These are phyloP conservation scores for Podosphaera aphanis DNA, from an alignment of 2,329 filamentous ascomycete species.

Conservation along the genomic window DNA sequence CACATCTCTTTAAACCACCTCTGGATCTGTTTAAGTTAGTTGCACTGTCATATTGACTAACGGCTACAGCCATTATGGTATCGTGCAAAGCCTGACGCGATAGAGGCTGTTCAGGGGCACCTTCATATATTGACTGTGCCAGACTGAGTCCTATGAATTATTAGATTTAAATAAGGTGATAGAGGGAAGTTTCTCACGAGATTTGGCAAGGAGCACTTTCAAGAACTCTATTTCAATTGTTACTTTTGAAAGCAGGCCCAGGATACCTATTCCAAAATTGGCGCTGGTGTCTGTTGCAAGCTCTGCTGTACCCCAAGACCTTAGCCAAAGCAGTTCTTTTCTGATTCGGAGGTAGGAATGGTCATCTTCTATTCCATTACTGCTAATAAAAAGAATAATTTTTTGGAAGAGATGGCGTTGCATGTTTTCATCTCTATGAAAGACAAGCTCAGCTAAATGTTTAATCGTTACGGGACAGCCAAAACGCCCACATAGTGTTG, in stretches of 20 bases:
- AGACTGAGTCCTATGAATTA: slow-evolving; percentile 31
- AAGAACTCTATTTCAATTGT: slow-evolving; percentile 49
- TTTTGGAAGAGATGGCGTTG: slow-evolving; percentile 32
- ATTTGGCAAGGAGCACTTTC: slow-evolving; percentile 38
- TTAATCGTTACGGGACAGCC: slow-evolving; percentile 27
- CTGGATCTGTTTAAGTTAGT: slow-evolving; percentile 58
- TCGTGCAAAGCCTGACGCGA: slow-evolving; percentile 28
- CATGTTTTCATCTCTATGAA: slow-evolving; percentile 38
- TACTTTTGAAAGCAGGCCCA: slow-evolving; percentile 34
- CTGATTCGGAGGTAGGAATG: slow-evolving; percentile 37
- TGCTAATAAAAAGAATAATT: slow-evolving; percentile 22
- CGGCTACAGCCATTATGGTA: slow-evolving; percentile 36
- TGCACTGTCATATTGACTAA: slow-evolving; percentile 57
- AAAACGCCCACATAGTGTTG: slow-evolving; percentile 28
- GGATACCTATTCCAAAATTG: slow-evolving; percentile 22
- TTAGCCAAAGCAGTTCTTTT: slow-evolving; percentile 47
- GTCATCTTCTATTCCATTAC: slow-evolving; percentile 31
- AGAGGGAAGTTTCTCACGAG: slow-evolving; percentile 23
- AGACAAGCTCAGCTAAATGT: slow-evolving; percentile 35
- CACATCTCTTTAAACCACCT: slow-evolving; percentile 54
- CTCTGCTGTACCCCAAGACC: slow-evolving; percentile 40
- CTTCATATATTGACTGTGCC: slow-evolving; percentile 37
- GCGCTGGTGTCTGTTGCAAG: slow-evolving; percentile 15
- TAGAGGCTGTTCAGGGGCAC: slow-evolving; percentile 25
- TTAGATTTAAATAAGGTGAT: slow-evolving; percentile 2